Percentiles rank a stretch among this genome's conserved stretches.
phyloP scores from a whole-genome alignment of 345 rosid genomes.

The Conringia planisiliqua region DNA sequence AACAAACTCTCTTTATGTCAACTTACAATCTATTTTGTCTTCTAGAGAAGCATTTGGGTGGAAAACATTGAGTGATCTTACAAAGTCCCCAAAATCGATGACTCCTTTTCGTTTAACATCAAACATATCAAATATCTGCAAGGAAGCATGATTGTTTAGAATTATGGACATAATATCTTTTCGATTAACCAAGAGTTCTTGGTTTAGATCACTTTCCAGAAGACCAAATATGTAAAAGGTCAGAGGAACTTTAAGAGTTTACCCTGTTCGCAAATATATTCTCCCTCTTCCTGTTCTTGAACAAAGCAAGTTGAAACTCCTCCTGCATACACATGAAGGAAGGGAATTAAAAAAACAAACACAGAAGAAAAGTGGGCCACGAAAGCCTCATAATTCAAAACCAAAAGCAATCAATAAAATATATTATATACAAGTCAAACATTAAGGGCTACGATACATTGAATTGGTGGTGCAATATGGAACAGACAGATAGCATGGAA shows the following conservation, averaged over 20 bases:
- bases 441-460: slow-evolving; percentile 25
- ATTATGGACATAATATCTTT: background rate
- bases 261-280: slow-evolving; percentile 96
- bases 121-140: slow-evolving; percentile 93
- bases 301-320: slow-evolving; percentile 91
- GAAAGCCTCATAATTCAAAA: slow-evolving; percentile 21
- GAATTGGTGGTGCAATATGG: slow-evolving; percentile 14
- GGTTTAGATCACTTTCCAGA: background rate
- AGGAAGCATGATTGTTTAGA: background rate
- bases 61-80: slow-evolving; percentile 79
- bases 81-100: slow-evolving; percentile 95
- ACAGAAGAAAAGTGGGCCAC: slow-evolving; percentile 19
- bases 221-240: background rate
- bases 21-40: slow-evolving; percentile 89
- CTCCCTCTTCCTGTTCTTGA: slow-evolving; percentile 88
- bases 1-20: background rate
- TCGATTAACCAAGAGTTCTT: background rate
- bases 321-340: slow-evolving; percentile 59
- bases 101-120: slow-evolving; percentile 89
- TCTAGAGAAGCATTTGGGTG: slow-evolving; percentile 84
- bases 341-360: background rate
- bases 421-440: slow-evolving; percentile 14
- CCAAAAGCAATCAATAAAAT: slow-evolving; percentile 16
- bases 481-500: slow-evolving; percentile 19
- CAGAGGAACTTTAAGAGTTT: background rate